A percentile compares a stretch with the other conserved stretches of the same genome.
These are phyloP conservation scores for Aspergillus terreus DNA, from an alignment of 2,329 filamentous ascomycete genomes.

Conservation along the genomic window DNA sequence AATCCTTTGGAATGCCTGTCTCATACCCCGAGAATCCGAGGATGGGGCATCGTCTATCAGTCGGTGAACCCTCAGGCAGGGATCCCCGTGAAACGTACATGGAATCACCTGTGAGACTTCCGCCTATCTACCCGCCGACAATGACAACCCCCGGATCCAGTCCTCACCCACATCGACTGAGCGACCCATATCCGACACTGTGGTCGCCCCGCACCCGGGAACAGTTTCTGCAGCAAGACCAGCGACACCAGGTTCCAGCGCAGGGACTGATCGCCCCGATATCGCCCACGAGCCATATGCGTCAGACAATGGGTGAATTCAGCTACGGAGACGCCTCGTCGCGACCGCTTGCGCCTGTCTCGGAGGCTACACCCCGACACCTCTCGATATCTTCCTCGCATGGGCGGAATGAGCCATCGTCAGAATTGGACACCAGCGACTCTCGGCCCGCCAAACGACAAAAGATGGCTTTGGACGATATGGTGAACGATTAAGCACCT, in stretches of 20 bases:
- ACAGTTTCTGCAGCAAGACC: conserved; percentile 21
- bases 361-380: conserved; percentile 16
- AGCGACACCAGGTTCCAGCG: conserved; percentile 14
- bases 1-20: conserved; percentile 20
- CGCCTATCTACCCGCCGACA: conserved; percentile 35
- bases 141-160: conserved; percentile 14
- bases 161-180: conserved; percentile 28
- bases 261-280: conserved; percentile 24
- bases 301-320: conserved; percentile 21
- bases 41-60: conserved; percentile 22
- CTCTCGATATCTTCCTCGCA: conserved; percentile 13
- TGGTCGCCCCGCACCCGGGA: conserved; percentile 24
- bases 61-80: conserved; percentile 21
- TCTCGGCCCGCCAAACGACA: conserved; percentile 32
- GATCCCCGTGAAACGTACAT: conserved; percentile 27
- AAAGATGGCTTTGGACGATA: conserved; percentile 39
- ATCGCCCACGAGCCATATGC: conserved; percentile 24
- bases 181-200: conserved; percentile 29
- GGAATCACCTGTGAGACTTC: conserved; percentile 34
- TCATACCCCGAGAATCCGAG: conserved; percentile 25
- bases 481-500: conserved; percentile 34
- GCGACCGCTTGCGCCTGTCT: conserved; percentile 19
- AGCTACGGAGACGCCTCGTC: conserved; percentile 19
- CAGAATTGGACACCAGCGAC: conserved; percentile 19
- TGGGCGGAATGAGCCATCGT: conserved; percentile 9